Conservation (phyloP, 768 basidiomycete genomes). For the Mycena galericulata region DNA sequence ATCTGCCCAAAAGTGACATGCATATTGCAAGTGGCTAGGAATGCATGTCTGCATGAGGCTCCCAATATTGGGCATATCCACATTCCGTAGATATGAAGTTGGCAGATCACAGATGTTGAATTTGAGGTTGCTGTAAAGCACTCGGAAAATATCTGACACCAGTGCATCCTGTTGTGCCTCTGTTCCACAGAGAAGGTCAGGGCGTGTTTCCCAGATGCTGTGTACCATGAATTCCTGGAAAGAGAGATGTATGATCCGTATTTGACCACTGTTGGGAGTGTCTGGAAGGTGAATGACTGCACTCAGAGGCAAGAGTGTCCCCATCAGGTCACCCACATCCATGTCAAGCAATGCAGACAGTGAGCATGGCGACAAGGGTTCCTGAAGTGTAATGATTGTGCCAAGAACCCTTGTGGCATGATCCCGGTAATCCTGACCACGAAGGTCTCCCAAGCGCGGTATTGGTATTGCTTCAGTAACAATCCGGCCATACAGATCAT, state of each 20-base stretch:
- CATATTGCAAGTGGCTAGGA: no score
- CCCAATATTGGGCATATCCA: neutral
- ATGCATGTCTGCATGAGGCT: no score
- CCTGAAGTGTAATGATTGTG: no score
- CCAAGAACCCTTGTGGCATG: neutral
- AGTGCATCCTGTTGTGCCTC: neutral
- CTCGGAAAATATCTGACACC: neutral
- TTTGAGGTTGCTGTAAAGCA: neutral
- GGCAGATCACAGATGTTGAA: slow-evolving; percentile 12
- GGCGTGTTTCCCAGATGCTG: neutral
- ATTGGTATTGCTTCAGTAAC: neutral
- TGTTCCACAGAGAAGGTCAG: slow-evolving; percentile 8
- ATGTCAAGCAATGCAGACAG: neutral
- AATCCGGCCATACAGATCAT: neutral
- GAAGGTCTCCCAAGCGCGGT: neutral
- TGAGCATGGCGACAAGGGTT: neutral
- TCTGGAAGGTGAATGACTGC: neutral
- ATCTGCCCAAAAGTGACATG: no score
- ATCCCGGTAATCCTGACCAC: neutral
- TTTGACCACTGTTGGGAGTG: neutral
- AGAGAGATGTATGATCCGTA: slow-evolving; percentile 16
- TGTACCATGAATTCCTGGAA: neutral
- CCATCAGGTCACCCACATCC: neutral
- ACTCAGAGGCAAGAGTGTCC: neutral
- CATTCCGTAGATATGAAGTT: neutral